Evolutionary conservation across 2,329 filamentous ascomycete genomes (phyloP).

Genomic region (Aspergillus oerlinghausenensis): DNA sequence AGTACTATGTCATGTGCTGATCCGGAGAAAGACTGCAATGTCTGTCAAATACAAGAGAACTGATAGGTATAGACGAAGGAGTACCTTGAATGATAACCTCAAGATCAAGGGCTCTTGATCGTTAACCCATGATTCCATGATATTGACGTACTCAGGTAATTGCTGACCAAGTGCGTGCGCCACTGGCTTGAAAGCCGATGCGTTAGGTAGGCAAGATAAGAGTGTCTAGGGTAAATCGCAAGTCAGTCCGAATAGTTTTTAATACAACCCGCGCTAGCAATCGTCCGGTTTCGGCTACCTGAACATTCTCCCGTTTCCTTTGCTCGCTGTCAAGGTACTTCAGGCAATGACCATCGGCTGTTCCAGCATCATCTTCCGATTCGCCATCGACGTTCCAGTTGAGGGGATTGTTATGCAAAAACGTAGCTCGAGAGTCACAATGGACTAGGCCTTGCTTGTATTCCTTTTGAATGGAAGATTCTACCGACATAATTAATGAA

Average conservation of each 20-base stretch:
- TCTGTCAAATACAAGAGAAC: conserved; percentile 13
- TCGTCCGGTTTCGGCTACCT: neutral
- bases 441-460: conserved; percentile 5
- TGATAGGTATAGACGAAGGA: neutral
- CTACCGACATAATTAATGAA: neutral
- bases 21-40: conserved; percentile 10
- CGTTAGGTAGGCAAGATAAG: conserved; percentile 18
- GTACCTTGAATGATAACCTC: conserved; percentile 33
- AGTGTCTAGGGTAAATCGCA: conserved; percentile 9
- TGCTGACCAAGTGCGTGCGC: conserved; percentile 8
- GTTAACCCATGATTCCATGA: conserved; percentile 27
- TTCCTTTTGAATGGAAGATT: conserved; percentile 7
- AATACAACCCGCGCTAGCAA: neutral
- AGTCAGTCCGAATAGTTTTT: neutral
- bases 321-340: neutral
- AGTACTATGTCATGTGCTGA: conserved; percentile 29
- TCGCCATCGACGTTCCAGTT: neutral
- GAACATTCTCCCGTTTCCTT: neutral
- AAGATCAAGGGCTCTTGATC: conserved; percentile 18
- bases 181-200: conserved; percentile 14
- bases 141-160: conserved; percentile 35
- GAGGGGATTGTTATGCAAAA: conserved; percentile 5
- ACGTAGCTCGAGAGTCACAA: neutral
- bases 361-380: neutral
- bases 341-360: neutral